These are phyloP conservation scores for Pseudocercospora fijiensis DNA, from an alignment of 2,329 filamentous ascomycete species.

Conservation along the genomic window DNA sequence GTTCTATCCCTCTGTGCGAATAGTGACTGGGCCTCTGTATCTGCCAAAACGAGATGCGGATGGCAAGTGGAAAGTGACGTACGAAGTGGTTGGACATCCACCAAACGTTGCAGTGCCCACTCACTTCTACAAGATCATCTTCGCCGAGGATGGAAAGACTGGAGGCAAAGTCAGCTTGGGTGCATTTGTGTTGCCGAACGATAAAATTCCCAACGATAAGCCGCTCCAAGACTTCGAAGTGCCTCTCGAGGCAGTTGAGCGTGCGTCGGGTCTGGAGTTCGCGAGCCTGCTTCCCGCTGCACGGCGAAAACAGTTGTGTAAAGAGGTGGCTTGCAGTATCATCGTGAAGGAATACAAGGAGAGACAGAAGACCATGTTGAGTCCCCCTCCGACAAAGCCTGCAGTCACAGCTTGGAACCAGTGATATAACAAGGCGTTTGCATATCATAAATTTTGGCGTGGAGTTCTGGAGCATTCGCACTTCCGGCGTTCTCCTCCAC, in stretches of 20 bases:
- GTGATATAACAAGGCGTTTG: constrained; percentile 10
- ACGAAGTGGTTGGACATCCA: constrained; percentile 92
- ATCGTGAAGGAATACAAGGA: constrained; percentile 76
- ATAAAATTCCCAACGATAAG: constrained; percentile 81
- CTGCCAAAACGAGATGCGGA: constrained; percentile 81
- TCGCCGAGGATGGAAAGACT: constrained; percentile 74
- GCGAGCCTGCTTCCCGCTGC: constrained; percentile 71
- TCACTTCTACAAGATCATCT: constrained; percentile 99
- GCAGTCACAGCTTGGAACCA: constrained; percentile 23
- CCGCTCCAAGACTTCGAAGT: constrained; percentile 91
- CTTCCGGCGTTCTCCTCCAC: constrained; percentile 1
- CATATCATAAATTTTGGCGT: not conserved
- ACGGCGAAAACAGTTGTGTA: constrained; percentile 76
- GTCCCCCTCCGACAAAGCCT: constrained; percentile 34
- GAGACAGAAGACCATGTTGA: constrained; percentile 49
- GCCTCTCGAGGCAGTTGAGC: constrained; percentile 86
- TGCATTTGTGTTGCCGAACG: constrained; percentile 94
- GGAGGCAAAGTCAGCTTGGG: constrained; percentile 79
- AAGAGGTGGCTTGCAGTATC: constrained; percentile 80
- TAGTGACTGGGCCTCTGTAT: constrained; percentile 92
- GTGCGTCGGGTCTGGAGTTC: constrained; percentile 90
- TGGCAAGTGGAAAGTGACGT: constrained; percentile 91
- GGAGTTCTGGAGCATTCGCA: constrained; percentile 7
- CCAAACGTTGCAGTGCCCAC: constrained; percentile 95
- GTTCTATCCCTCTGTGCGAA: constrained; percentile 79